These are phyloP conservation scores for Aspergillus indologenus DNA, from an alignment of 495 filamentous ascomycete species.

Conservation along the genomic window DNA sequence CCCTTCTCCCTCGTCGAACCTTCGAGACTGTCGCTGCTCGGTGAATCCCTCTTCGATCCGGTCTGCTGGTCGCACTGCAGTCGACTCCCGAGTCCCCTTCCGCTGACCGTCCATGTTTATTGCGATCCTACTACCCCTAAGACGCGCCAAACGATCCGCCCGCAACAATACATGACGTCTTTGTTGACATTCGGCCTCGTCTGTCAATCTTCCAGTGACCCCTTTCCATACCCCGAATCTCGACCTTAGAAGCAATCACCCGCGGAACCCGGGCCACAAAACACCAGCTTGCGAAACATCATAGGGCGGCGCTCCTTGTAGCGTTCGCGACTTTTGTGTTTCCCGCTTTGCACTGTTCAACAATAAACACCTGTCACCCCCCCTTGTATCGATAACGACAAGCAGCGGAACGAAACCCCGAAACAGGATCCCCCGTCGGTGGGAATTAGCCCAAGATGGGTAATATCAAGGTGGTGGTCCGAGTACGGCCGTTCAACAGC, in stretches of 20 bases:
- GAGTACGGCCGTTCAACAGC: constrained; percentile 85
- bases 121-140: constrained; percentile 14
- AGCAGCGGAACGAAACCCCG: constrained; percentile 5
- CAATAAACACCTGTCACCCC: not conserved
- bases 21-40: not conserved
- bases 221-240: constrained; percentile 4
- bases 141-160: constrained; percentile 23
- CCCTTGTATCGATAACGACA: constrained; percentile 11
- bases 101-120: constrained; percentile 1
- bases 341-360: constrained; percentile 24
- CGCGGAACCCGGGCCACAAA: not conserved
- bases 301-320: constrained; percentile 37
- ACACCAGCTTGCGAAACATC: constrained; percentile 18
- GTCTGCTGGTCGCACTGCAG: not conserved
- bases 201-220: constrained; percentile 19
- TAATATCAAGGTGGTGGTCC: constrained; percentile 99
- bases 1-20: not conserved
- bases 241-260: not conserved
- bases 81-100: constrained; percentile 1
- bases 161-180: constrained; percentile 43
- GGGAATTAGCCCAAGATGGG: constrained; percentile 61
- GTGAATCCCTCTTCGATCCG: constrained; percentile 15
- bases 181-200: constrained; percentile 35
- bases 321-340: constrained; percentile 39
- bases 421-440: constrained; percentile 30